Evolutionary conservation across 306 rosid genomes (phyloP).

Genomic region (Castanea sativa): DNA sequence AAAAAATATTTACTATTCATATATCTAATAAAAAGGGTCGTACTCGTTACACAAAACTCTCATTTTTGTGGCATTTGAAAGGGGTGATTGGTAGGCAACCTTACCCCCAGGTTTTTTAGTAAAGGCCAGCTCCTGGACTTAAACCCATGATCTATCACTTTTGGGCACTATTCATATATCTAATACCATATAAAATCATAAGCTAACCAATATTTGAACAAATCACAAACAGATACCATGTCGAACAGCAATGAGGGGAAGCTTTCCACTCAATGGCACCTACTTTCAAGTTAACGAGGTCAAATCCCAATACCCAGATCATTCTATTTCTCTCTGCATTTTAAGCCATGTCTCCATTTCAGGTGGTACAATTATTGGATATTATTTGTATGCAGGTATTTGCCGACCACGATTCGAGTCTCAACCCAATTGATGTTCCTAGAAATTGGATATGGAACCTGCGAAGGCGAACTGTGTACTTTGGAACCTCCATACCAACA

Average conservation of each 20-base stretch:
- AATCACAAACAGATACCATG: conserved; percentile 78
- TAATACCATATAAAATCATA: not conserved
- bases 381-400: conserved; percentile 43
- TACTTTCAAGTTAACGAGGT: conserved; percentile 99
- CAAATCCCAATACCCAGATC: conserved; percentile 8
- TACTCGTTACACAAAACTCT: not conserved
- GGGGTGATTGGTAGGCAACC: no score
- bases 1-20: not conserved
- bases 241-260: conserved; percentile 90
- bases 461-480: conserved; percentile 55
- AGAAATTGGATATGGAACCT: conserved; percentile 67
- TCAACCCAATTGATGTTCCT: conserved; percentile 56
- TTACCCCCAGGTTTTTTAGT: no score
- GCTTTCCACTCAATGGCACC: conserved; percentile 95
- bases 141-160: no score
- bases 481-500: conserved; percentile 60
- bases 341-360: conserved; percentile 19
- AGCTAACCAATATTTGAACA: conserved; percentile 25
- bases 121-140: no score
- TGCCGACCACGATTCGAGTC: conserved; percentile 59
- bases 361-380: conserved; percentile 14
- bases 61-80: no score
- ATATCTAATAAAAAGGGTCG: not conserved
- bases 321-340: conserved; percentile 7
- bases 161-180: not conserved